Conservation (phyloP, 306 rosid species). For the Canavalia ensiformis region DNA sequence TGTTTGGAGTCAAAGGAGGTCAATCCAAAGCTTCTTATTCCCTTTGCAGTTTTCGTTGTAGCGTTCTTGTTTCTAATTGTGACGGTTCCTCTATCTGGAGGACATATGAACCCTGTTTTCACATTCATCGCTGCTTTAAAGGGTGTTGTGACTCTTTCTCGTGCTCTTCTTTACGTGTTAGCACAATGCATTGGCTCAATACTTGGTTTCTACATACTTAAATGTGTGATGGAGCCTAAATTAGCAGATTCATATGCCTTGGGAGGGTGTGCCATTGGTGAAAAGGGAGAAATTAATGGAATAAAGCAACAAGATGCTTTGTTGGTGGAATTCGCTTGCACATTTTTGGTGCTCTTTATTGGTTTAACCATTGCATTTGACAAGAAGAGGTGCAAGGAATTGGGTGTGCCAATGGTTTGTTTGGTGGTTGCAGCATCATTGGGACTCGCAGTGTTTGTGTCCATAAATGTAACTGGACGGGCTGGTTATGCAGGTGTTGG, state of each 20-base stretch:
- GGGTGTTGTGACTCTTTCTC: slow-evolving; percentile 48
- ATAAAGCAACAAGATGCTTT: slow-evolving; percentile 50
- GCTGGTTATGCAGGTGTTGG: slow-evolving; percentile 75
- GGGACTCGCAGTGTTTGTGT: slow-evolving; percentile 74
- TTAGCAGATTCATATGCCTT: slow-evolving; percentile 52
- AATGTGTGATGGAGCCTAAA: slow-evolving; percentile 56
- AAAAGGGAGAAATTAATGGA: slow-evolving; percentile 40
- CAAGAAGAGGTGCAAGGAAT: slow-evolving; percentile 59
- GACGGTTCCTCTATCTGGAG: slow-evolving; percentile 77
- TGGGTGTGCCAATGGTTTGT: slow-evolving; percentile 71
- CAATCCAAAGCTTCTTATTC: slow-evolving; percentile 70
- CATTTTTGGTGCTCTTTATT: slow-evolving; percentile 72
- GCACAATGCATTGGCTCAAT: slow-evolving; percentile 76
- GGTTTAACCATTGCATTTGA: slow-evolving; percentile 80
- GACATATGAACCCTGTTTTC: slow-evolving; percentile 77
- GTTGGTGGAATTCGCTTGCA: slow-evolving; percentile 67
- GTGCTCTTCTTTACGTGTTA: slow-evolving; percentile 54
- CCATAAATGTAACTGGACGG: slow-evolving; percentile 62
- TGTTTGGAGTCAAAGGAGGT: slow-evolving; percentile 66
- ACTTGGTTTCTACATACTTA: slow-evolving; percentile 62
- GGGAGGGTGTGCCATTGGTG: slow-evolving; percentile 74
- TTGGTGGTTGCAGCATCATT: slow-evolving; percentile 63
- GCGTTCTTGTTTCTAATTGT: slow-evolving; percentile 74
- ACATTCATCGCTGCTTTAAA: slow-evolving; percentile 63
- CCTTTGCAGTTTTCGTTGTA: slow-evolving; percentile 69